Conservation (phyloP, 2,329 filamentous ascomycete species). For the Aspergillus alliaceus region DNA sequence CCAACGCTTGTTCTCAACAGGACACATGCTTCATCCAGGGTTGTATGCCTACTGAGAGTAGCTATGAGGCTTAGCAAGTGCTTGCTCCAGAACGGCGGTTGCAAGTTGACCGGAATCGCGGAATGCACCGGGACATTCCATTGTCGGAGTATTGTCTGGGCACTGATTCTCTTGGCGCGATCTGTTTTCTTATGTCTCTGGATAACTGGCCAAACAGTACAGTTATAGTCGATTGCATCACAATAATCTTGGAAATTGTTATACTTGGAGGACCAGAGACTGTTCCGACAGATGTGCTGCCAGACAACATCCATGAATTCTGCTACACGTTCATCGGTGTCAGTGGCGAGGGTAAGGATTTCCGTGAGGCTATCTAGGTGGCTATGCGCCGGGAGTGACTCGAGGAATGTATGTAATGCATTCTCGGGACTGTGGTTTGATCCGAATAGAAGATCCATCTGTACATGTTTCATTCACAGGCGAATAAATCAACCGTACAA, state of each 20-base stretch:
- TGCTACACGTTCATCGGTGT: background rate
- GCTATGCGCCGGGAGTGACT: too few relatives aligned
- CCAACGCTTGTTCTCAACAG: conserved; percentile 1
- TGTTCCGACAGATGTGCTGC: background rate
- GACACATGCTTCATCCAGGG: background rate
- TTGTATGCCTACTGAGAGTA: background rate
- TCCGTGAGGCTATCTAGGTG: too few relatives aligned
- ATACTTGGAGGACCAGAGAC: conserved; percentile 2
- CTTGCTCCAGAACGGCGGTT: conserved; percentile 1
- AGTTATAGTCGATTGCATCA: background rate
- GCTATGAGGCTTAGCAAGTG: conserved; percentile 1
- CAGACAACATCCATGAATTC: conserved; percentile 2
- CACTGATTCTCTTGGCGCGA: background rate
- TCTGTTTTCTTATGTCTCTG: background rate
- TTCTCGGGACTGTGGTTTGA: too few relatives aligned
- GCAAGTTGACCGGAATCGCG: background rate
- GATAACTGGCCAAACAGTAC: background rate
- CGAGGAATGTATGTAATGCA: too few relatives aligned
- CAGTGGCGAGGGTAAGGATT: background rate
- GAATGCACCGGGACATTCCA: background rate
- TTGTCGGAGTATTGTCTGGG: background rate
- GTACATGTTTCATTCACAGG: too few relatives aligned
- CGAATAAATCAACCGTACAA: too few relatives aligned
- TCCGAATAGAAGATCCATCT: too few relatives aligned
- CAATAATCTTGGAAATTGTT: conserved; percentile 1